Evolutionary conservation across 2,329 filamentous ascomycete species (phyloP).

Genomic region (Arthrinium phaeospermum): DNA sequence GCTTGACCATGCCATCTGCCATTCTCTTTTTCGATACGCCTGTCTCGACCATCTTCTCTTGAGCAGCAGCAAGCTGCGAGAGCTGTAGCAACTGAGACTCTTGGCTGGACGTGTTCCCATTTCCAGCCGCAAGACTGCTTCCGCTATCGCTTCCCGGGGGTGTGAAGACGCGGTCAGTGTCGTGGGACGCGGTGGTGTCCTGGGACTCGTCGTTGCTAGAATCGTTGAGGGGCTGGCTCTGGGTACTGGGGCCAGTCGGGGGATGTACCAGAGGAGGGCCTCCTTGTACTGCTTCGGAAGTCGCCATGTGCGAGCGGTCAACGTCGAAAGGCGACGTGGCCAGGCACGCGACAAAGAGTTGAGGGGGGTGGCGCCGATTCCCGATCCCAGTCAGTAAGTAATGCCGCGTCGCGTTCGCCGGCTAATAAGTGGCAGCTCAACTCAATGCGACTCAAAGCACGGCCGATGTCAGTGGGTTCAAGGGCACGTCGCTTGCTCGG

Average conservation of each 20-base stretch:
- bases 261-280: neutral
- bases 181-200: conserved; percentile 47
- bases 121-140: conserved; percentile 45
- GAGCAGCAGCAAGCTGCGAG: conserved; percentile 62
- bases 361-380: conserved; percentile 14
- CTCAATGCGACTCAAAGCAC: neutral
- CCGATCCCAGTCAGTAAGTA: conserved; percentile 1
- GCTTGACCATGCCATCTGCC: conserved; percentile 76
- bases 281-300: conserved; percentile 1
- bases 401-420: conserved; percentile 8
- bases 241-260: neutral
- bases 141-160: conserved; percentile 50
- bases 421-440: conserved; percentile 13
- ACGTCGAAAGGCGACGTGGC: conserved; percentile 18
- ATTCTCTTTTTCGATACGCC: conserved; percentile 70
- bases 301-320: conserved; percentile 17
- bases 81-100: conserved; percentile 62
- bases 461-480: neutral
- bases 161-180: conserved; percentile 50
- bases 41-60: conserved; percentile 52
- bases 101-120: conserved; percentile 53
- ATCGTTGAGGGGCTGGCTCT: conserved; percentile 27
- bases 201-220: conserved; percentile 50
- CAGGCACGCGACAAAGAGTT: neutral
- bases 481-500: neutral